Base-by-base conservation (phyloP, 2,329 filamentous ascomycete species). In the Davidsoniella eucalypti region DNA sequence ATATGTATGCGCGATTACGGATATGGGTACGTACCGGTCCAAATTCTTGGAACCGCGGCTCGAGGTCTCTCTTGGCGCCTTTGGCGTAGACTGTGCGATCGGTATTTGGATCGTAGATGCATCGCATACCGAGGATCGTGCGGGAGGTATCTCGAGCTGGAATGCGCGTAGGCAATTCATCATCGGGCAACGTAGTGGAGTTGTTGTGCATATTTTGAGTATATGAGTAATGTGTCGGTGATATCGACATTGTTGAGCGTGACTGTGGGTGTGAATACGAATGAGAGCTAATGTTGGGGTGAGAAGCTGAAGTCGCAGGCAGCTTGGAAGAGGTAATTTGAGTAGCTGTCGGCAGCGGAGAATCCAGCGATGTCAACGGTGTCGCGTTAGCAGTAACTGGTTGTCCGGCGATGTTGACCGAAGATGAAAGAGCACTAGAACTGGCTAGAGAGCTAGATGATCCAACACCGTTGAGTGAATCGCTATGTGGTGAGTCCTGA, bases 401-500 rank as follows among this genome's bases (percentile, higher is more conserved):
- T 42, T 50, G 48, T 16, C 23, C 41, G 4, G 48, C 25, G 14
- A 21, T 37, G 25, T 47, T 47, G n/a, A 29, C 44, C 7, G 44
- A 21, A 14, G 18, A 36, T n/a, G 50, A 51, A 16, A 38, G 44
- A n/a, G 23, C 44, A 33, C 37, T 23, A 49, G 79, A 76, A 66
- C 80, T 87, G 52, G 75, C 71, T 60, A 80, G 72, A 52, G 83
- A 87, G 65, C 79, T 85, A 51, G 80, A 76, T 47, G 84, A 87
- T 59, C 77, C 81, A 57, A 80, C 73, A 55, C 77, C 80, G 63
- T 81, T 82, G 60, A 82, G 72, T 49, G 80, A 73, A 59, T 87
- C 82, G 63, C 76, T 77, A 57, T 74, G 68, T 53, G 70, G 61
- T 55, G 71, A 75, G 56, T 79, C 78, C 36, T 36, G 42, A 7